Percentiles rank a stretch among this genome's conserved stretches.
phyloP scores from a whole-genome alignment of 805 yeast genomes.

The Wickerhamiella cacticola region DNA sequence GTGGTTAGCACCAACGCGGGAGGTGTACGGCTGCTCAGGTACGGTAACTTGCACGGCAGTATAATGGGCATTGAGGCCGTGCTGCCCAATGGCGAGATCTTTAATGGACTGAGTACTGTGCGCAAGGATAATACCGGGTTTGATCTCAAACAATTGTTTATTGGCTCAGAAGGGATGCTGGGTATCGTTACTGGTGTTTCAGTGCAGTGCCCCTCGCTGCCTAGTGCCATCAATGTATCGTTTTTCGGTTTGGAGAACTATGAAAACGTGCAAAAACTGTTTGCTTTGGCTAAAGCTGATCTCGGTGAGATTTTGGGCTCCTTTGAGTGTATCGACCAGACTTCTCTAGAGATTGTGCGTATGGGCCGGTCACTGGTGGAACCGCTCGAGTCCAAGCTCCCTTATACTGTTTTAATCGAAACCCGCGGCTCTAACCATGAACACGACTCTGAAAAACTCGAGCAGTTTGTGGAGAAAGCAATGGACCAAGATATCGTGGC shows the following conservation, averaged over 20 bases:
- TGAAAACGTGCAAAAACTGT: constrained; percentile 73
- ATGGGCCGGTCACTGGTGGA: constrained; percentile 32
- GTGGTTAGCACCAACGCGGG: constrained; percentile 95
- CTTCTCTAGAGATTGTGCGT: constrained; percentile 36
- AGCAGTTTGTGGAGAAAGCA: constrained; percentile 3
- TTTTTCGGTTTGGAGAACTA: constrained; percentile 71
- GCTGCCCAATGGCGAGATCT: constrained; percentile 76
- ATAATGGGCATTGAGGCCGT: constrained; percentile 88
- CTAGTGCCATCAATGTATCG: constrained; percentile 76
- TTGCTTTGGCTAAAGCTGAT: constrained; percentile 64
- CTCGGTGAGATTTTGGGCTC: constrained; percentile 81
- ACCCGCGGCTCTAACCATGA: constrained; percentile 14
- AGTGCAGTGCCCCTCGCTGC: constrained; percentile 78
- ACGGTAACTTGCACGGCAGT: constrained; percentile 86
- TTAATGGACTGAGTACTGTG: constrained; percentile 68
- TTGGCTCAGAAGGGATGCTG: constrained; percentile 87
- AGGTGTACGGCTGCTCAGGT: constrained; percentile 74
- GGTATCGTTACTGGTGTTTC: constrained; percentile 88
- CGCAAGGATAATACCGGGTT: constrained; percentile 94
- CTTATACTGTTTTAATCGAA: constrained; percentile 12
- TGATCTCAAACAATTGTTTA: constrained; percentile 81
- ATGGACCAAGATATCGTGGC: constrained; percentile 1
- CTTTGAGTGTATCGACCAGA: constrained; percentile 83
- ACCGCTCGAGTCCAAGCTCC: constrained; percentile 67
- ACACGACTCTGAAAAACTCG: constrained; percentile 15